Base-by-base conservation (phyloP, 208 protist genomes). In the Naegleria gruberi region DNA sequence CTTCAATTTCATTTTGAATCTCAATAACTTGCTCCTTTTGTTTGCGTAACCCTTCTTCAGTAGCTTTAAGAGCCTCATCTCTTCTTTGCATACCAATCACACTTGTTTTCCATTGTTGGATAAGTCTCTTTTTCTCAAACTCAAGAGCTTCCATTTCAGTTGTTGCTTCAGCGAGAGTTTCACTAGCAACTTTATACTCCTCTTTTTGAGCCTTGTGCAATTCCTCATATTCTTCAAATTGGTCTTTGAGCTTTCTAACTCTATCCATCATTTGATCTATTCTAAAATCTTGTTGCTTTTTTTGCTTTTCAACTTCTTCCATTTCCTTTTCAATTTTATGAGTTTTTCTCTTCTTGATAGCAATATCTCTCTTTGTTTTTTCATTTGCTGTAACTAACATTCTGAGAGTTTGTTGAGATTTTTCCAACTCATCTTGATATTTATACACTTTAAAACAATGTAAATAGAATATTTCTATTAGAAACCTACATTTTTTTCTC, bases 291-390 rank as follows among this genome's bases (percentile, higher is more conserved):
- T 98, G 96, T n/a, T 94, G 92, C 40, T 96, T 92, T 91, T 99
- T 98, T 55, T 94, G 93, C 51, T 93, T 93, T 90, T 98, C 97
- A 12, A 98, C 93, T 91, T 96, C 94, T n/a, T 94, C 95, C 91
- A 98, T 97, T 89, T 97, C 96, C 91, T 97, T 96, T 92, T 99
- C 97, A 0, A 97, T 97, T 91, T 98, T 98, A 92, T 98, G 96
- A 0, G 97, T 96, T 1, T 96, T 97, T 45, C 96, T 96, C n/a
- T 96, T 93, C 90, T 98, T 97, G 15, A 98, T 93, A 55, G 96
- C 94, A 85, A 98, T 97, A 90, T 99, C 96, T 41, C 87, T 17
- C 87, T 81, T 81, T 46, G 42, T 65, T 65, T 42, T 81, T 30
- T 46, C 46, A n/a, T 65, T 19, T n/a, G 87, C 44, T n/a, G 8